Conservation (phyloP, 805 yeast species). For the Metschnikowia continentalis region DNA sequence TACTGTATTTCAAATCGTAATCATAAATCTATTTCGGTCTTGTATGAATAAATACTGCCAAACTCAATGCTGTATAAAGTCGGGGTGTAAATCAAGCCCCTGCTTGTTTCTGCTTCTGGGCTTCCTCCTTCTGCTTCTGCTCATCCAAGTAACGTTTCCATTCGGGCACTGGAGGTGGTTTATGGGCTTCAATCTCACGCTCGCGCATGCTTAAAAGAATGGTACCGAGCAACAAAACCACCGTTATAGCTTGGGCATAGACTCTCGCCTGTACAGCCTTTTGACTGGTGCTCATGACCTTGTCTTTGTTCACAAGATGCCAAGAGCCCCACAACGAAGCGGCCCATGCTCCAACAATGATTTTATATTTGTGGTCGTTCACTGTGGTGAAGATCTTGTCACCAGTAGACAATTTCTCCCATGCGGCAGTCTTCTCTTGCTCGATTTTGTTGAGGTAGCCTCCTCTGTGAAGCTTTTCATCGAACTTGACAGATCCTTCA, state of each 20-base stretch:
- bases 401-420: slow-evolving; percentile 45
- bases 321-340: slow-evolving; percentile 78
- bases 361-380: slow-evolving; percentile 56
- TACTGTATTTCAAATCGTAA: neutral
- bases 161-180: slow-evolving; percentile 34
- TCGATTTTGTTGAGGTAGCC: slow-evolving; percentile 36
- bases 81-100: neutral
- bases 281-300: slow-evolving; percentile 69
- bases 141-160: slow-evolving; percentile 32
- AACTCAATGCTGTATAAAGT: neutral
- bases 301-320: slow-evolving; percentile 67
- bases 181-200: slow-evolving; percentile 43
- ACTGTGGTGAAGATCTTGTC: slow-evolving; percentile 50
- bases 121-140: slow-evolving; percentile 10
- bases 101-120: neutral
- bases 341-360: slow-evolving; percentile 74
- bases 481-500: slow-evolving; percentile 64
- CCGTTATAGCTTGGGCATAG: slow-evolving; percentile 84
- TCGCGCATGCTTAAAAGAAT: slow-evolving; percentile 64
- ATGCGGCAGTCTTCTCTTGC: slow-evolving; percentile 47
- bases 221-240: slow-evolving; percentile 63
- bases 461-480: slow-evolving; percentile 54
- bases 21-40: neutral
- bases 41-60: neutral
- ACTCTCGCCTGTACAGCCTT: slow-evolving; percentile 85